A percentile compares a stretch with the other conserved stretches of the same genome.
Conservation (phyloP, 805 yeast species). For the Teunomyces kruisii region DNA sequence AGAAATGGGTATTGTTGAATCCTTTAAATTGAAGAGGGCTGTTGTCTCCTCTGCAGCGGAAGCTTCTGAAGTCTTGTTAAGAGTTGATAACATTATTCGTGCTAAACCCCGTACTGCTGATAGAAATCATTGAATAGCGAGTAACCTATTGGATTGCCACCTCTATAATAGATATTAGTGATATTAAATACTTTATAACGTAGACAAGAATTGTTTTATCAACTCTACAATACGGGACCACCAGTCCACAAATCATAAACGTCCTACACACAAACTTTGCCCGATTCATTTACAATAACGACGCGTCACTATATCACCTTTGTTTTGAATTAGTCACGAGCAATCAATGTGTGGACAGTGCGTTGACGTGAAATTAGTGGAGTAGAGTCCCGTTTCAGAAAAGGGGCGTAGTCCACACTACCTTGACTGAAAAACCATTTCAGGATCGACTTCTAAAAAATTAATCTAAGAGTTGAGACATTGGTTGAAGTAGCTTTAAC, state of each 20-base stretch:
- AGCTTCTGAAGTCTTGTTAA: constrained; percentile 91
- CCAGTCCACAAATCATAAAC: no score
- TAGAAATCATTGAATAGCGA: constrained; percentile 49
- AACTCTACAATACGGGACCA: no score
- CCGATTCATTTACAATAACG: no score
- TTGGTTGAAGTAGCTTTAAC: no score
- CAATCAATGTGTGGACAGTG: not conserved
- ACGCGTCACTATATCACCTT: no score
- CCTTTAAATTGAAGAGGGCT: constrained; percentile 86
- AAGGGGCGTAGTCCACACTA: no score
- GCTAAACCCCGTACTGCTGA: constrained; percentile 98
- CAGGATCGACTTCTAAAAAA: no score
- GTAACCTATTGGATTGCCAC: not conserved
- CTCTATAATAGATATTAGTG: not conserved
- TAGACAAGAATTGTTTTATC: no score
- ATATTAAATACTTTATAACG: not conserved
- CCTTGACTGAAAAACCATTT: no score
- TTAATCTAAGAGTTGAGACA: no score
- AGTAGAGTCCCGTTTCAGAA: not conserved
- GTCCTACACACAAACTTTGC: no score
- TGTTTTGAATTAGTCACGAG: no score
- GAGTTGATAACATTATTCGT: constrained; percentile 95
- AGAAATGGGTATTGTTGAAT: constrained; percentile 88
- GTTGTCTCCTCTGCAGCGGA: constrained; percentile 96
- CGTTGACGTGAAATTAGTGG: not conserved